These are phyloP conservation scores for Saturnispora dispora DNA, from an alignment of 805 yeast species.

Conservation along the genomic window DNA sequence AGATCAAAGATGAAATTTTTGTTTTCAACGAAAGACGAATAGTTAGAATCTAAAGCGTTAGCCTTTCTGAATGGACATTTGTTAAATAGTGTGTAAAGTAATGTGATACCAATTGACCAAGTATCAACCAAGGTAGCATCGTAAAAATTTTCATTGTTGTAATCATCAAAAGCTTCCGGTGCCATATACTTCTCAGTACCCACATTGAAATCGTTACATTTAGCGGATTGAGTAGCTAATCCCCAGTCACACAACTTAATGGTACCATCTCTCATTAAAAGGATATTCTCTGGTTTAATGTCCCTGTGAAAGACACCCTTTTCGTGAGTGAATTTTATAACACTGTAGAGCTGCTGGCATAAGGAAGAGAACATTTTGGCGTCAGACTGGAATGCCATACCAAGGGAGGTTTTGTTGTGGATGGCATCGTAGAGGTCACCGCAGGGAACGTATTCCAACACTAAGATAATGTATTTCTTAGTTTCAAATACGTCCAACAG, in stretches of 20 bases:
- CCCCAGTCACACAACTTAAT: conserved; percentile 73
- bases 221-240: conserved; percentile 36
- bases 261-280: conserved; percentile 41
- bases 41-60: conserved; percentile 33
- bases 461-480: conserved; percentile 40
- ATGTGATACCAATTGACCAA: conserved; percentile 47
- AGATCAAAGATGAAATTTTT: conserved; percentile 39
- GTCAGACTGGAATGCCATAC: conserved; percentile 21
- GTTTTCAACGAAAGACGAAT: conserved; percentile 33
- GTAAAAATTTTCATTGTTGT: conserved; percentile 19
- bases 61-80: conserved; percentile 43
- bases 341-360: conserved; percentile 43
- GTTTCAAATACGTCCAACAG: conserved; percentile 52
- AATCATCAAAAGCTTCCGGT: conserved; percentile 33
- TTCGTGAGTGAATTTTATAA: conserved; percentile 46
- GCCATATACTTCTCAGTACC: conserved; percentile 58
- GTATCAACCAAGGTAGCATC: conserved; percentile 41
- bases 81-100: conserved; percentile 42
- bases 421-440: conserved; percentile 63
- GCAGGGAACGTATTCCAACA: conserved; percentile 55
- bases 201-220: conserved; percentile 31
- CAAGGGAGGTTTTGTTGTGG: conserved; percentile 24
- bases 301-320: conserved; percentile 60
- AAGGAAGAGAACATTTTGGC: conserved; percentile 19
- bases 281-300: conserved; percentile 63